These are phyloP conservation scores for Exophiala sideris DNA, from an alignment of 2,329 filamentous ascomycete genomes.

Conservation along the genomic window DNA sequence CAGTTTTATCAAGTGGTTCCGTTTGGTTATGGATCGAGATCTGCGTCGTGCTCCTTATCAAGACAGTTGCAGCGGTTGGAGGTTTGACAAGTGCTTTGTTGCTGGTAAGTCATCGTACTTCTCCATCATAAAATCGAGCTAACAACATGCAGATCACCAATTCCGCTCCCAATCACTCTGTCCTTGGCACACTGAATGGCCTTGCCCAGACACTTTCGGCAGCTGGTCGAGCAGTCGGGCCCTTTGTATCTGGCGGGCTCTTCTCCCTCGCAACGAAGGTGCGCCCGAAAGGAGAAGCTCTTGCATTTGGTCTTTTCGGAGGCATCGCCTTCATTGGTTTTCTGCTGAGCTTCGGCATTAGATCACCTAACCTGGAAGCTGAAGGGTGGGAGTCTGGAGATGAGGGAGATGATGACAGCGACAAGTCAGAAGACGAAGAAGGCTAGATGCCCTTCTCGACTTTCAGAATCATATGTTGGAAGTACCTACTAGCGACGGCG, in stretches of 20 bases:
- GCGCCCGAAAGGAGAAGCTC: constrained; percentile 73
- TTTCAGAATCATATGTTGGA: not conserved
- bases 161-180: constrained; percentile 78
- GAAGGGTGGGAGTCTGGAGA: constrained; percentile 51
- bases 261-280: constrained; percentile 76
- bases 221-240: constrained; percentile 80
- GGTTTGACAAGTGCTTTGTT: constrained; percentile 86
- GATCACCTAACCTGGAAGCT: constrained; percentile 58
- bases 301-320: constrained; percentile 85
- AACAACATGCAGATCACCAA: constrained; percentile 71
- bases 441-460: not conserved
- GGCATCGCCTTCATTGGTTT: constrained; percentile 79
- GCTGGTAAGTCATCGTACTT: constrained; percentile 57
- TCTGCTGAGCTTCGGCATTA: constrained; percentile 72
- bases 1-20: constrained; percentile 56
- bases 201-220: constrained; percentile 91
- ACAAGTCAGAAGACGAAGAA: constrained; percentile 48
- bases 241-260: constrained; percentile 80
- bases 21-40: constrained; percentile 76
- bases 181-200: constrained; percentile 86
- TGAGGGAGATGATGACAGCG: constrained; percentile 38
- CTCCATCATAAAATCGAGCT: not conserved
- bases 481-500: not conserved
- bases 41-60: constrained; percentile 75
- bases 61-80: constrained; percentile 85